These are phyloP conservation scores for Peribolospora kevripleyi DNA, from an alignment of 768 basidiomycete species.

Conservation along the genomic window DNA sequence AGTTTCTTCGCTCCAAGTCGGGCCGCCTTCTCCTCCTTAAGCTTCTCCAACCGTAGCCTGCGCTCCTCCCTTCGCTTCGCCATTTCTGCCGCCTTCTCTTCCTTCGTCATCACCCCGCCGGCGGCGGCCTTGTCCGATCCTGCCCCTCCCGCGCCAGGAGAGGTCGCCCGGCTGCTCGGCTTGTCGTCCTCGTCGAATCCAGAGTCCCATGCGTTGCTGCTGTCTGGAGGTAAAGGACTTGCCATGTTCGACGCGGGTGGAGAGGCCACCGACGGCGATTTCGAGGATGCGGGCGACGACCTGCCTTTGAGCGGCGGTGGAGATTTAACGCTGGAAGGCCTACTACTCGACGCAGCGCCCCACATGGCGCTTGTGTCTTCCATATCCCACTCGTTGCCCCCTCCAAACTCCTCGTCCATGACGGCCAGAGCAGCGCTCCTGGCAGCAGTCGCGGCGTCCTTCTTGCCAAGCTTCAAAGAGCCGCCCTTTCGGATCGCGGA, in stretches of 20 bases:
- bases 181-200: background rate
- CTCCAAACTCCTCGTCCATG: too few relatives aligned
- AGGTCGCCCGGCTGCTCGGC: background rate
- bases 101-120: slow-evolving; percentile 38
- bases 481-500: slow-evolving; percentile 2
- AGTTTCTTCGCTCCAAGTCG: too few relatives aligned
- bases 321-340: background rate
- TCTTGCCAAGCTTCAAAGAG: slow-evolving; percentile 3
- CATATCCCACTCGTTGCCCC: too few relatives aligned
- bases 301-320: background rate
- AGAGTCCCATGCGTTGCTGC: background rate
- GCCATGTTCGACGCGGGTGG: slow-evolving; percentile 12
- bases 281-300: slow-evolving; percentile 5
- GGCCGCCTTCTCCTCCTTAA: background rate
- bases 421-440: background rate
- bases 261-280: background rate
- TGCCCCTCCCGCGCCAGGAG: background rate
- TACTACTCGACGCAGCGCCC: too few relatives aligned
- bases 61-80: slow-evolving; percentile 73
- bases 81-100: slow-evolving; percentile 86
- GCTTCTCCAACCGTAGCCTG: slow-evolving; percentile 21
- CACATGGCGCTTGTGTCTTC: too few relatives aligned
- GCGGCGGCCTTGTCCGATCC: background rate
- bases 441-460: slow-evolving; percentile 1
- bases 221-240: slow-evolving; percentile 16